phyloP scores from a whole-genome alignment of 768 basidiomycete species.

The Tulasnella sp. region DNA sequence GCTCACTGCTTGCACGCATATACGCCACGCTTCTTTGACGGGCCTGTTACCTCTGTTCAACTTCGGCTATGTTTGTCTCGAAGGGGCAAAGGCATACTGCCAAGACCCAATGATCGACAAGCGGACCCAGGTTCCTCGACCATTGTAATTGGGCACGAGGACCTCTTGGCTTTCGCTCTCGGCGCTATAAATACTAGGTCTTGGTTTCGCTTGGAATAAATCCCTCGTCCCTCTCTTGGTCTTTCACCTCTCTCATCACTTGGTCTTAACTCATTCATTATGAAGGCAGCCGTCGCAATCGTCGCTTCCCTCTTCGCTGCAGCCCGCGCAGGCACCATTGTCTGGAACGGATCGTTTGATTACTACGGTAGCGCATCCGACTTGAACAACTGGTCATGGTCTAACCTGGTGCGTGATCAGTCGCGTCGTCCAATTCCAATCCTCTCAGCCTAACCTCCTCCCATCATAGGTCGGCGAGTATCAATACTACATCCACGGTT shows the following conservation, averaged over 20 bases:
- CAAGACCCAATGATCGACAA: neutral
- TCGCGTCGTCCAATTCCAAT: neutral
- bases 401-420: conserved; percentile 57
- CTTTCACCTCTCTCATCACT: neutral
- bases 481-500: conserved; percentile 57
- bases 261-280: conserved; percentile 12
- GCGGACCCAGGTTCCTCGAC: neutral
- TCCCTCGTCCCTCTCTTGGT: neutral
- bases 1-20: neutral
- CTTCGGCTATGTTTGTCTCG: neutral
- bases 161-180: neutral
- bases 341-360: conserved; percentile 48
- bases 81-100: no score
- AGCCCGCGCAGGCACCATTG: conserved; percentile 54
- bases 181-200: neutral
- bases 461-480: conserved; percentile 19
- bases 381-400: conserved; percentile 55
- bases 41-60: conserved; percentile 8
- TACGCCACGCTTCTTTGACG: neutral
- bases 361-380: conserved; percentile 19
- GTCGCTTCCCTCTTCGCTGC: conserved; percentile 39
- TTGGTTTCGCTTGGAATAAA: neutral
- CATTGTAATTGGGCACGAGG: neutral
- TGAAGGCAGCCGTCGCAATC: conserved; percentile 37
- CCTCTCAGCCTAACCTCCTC: no score